phyloP scores from a whole-genome alignment of 371 early-diverging fungal species.

The Choanephora cucurbitarum region DNA sequence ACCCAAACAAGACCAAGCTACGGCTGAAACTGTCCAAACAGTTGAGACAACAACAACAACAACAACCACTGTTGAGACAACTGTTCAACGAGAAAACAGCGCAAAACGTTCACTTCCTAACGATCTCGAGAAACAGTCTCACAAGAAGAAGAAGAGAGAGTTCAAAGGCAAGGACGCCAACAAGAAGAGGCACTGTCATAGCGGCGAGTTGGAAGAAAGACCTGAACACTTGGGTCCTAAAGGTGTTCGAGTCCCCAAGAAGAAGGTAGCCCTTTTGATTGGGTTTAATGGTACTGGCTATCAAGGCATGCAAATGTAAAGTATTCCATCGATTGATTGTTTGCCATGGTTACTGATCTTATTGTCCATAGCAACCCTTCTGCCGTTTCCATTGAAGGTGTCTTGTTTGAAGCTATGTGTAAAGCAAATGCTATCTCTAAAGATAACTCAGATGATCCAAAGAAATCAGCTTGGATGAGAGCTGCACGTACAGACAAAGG shows the following conservation, averaged over 20 bases:
- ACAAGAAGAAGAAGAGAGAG: neutral
- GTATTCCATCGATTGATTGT: no score
- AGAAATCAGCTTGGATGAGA: constrained; percentile 77
- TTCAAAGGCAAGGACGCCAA: neutral
- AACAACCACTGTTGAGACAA: neutral
- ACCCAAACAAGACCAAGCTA: neutral
- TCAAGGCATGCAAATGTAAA: constrained; percentile 94
- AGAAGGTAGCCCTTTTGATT: constrained; percentile 85
- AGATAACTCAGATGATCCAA: constrained; percentile 76
- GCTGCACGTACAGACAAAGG: constrained; percentile 99
- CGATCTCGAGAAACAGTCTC: neutral
- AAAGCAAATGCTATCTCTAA: constrained; percentile 78
- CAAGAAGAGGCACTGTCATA: neutral
- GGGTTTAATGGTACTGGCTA: constrained; percentile 97
- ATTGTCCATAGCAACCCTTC: constrained; percentile 61
- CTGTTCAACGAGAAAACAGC: neutral
- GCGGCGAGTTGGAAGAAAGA: constrained; percentile 5
- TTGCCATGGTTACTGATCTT: no score
- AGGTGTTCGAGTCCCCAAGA: constrained; percentile 74
- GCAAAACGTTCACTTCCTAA: neutral
- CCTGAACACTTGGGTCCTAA: constrained; percentile 20
- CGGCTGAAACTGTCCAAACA: neutral
- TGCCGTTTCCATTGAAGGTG: constrained; percentile 81
- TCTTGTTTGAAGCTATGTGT: constrained; percentile 75
- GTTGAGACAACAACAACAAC: neutral